A percentile compares a stretch with the other conserved stretches of the same genome.
Evolutionary conservation across 768 basidiomycete species (phyloP).

Genomic region (Mrakia frigida): DNA sequence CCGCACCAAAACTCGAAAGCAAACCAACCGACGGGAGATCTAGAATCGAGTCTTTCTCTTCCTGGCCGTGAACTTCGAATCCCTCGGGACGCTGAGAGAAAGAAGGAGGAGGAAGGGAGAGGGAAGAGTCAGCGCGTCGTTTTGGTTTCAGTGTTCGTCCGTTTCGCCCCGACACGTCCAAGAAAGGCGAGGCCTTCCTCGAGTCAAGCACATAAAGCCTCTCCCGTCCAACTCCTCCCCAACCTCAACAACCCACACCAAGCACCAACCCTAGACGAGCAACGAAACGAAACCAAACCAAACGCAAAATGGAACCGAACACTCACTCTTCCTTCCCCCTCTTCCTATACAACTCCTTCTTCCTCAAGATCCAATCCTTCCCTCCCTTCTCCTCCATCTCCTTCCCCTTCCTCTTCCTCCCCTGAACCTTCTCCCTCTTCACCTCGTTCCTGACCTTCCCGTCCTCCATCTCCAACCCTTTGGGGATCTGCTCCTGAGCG

Average conservation of each 20-base stretch:
- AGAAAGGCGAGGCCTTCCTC: too few relatives aligned
- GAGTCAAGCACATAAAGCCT: too few relatives aligned
- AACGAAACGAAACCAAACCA: not conserved
- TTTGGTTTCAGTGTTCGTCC: not conserved
- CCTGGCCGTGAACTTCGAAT: slow-evolving; percentile 78
- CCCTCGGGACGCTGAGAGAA: slow-evolving; percentile 55
- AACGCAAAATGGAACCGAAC: slow-evolving; percentile 36
- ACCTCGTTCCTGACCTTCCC: slow-evolving; percentile 58
- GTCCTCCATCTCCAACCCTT: slow-evolving; percentile 62
- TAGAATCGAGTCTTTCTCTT: slow-evolving; percentile 77
- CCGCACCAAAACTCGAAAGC: not conserved
- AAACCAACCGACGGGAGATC: slow-evolving; percentile 14
- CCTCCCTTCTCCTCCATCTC: slow-evolving; percentile 46
- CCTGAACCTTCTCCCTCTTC: slow-evolving; percentile 56
- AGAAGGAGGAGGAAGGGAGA: slow-evolving; percentile 1
- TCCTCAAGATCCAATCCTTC: slow-evolving; percentile 89
- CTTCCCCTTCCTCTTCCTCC: slow-evolving; percentile 57
- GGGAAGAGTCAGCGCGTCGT: slow-evolving; percentile 15
- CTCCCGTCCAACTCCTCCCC: too few relatives aligned
- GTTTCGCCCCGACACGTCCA: not conserved
- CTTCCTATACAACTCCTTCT: slow-evolving; percentile 64
- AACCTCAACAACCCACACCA: not conserved
- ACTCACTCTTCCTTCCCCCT: slow-evolving; percentile 51
- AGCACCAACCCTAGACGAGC: not conserved
- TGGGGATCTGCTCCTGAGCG: slow-evolving; percentile 55